Percentiles rank a stretch among this genome's conserved stretches.
phyloP scores from a whole-genome alignment of 1,284 basidiomycete species.

The Xerocomus amazonicus region DNA sequence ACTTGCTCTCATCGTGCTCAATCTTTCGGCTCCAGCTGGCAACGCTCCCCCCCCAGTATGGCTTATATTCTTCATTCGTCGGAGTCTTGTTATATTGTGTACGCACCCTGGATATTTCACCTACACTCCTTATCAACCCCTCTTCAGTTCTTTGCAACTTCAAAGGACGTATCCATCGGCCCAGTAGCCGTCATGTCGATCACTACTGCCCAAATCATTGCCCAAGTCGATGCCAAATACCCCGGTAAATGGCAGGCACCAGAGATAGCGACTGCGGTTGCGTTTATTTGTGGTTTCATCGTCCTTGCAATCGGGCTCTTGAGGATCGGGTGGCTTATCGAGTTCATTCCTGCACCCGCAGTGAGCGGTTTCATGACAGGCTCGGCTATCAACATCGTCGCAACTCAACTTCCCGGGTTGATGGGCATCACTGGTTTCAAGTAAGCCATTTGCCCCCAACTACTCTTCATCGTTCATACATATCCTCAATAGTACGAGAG shows the following conservation, averaged over 20 bases:
- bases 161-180: slow-evolving; percentile 94
- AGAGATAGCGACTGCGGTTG: slow-evolving; percentile 81
- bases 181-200: slow-evolving; percentile 98
- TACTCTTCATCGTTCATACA: background rate
- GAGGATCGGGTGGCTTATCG: slow-evolving; percentile 91
- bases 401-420: slow-evolving; percentile 81
- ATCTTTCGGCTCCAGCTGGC: slow-evolving; percentile 59
- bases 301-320: slow-evolving; percentile 92
- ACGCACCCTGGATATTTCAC: slow-evolving; percentile 29
- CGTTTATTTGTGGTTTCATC: slow-evolving; percentile 90
- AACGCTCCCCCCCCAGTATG: slow-evolving; percentile 82
- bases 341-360: slow-evolving; percentile 90
- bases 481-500: slow-evolving; percentile 63
- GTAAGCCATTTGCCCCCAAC: slow-evolving; percentile 41
- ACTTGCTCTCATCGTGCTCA: background rate
- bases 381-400: slow-evolving; percentile 83
- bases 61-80: slow-evolving; percentile 94
- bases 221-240: slow-evolving; percentile 52
- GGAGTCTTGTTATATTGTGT: slow-evolving; percentile 82
- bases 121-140: background rate
- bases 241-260: slow-evolving; percentile 58
- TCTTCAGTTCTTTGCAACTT: slow-evolving; percentile 81
- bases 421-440: slow-evolving; percentile 84
- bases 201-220: slow-evolving; percentile 81
- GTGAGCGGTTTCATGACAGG: slow-evolving; percentile 94